phyloP scores from a whole-genome alignment of 1,284 basidiomycete genomes.

The Fistulinella cinereoalba region DNA sequence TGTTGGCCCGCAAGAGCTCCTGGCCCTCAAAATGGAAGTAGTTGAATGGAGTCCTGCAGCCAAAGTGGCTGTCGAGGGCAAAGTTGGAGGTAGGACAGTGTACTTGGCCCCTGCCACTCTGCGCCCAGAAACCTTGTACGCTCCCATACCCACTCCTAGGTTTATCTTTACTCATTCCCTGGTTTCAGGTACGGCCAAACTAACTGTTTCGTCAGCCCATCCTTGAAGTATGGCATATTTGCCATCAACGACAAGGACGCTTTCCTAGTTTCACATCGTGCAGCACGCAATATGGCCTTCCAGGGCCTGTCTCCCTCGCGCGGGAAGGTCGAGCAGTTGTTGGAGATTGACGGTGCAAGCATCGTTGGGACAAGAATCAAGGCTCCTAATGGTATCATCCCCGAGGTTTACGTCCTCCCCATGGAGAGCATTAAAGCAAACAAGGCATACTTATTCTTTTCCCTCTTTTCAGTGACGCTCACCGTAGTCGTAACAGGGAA shows the following conservation, averaged over 20 bases:
- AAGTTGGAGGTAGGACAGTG: constrained; percentile 77
- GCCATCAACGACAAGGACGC: constrained; percentile 85
- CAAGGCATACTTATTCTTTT: constrained; percentile 51
- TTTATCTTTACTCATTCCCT: constrained; percentile 7
- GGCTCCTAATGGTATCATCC: constrained; percentile 81
- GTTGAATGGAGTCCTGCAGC: constrained; percentile 73
- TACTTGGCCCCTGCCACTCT: constrained; percentile 95
- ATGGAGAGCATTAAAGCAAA: constrained; percentile 97
- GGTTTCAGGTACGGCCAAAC: constrained; percentile 88
- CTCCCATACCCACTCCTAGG: constrained; percentile 1
- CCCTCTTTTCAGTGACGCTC: constrained; percentile 1
- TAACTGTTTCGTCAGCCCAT: constrained; percentile 93
- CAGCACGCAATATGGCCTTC: constrained; percentile 97
- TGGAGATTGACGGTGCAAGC: constrained; percentile 74
- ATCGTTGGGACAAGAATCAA: constrained; percentile 90
- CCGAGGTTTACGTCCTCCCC: constrained; percentile 92
- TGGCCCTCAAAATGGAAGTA: constrained; percentile 94
- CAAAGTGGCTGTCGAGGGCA: constrained; percentile 60
- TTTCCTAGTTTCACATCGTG: constrained; percentile 86
- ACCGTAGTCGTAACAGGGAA: constrained; percentile 57
- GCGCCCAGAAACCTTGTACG: constrained; percentile 91
- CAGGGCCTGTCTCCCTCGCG: constrained; percentile 77
- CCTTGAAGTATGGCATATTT: constrained; percentile 92
- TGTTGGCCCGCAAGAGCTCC: constrained; percentile 95
- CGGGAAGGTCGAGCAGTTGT: constrained; percentile 71